Conservation (phyloP, 345 rosid species). For the Sapria himalayana region DNA sequence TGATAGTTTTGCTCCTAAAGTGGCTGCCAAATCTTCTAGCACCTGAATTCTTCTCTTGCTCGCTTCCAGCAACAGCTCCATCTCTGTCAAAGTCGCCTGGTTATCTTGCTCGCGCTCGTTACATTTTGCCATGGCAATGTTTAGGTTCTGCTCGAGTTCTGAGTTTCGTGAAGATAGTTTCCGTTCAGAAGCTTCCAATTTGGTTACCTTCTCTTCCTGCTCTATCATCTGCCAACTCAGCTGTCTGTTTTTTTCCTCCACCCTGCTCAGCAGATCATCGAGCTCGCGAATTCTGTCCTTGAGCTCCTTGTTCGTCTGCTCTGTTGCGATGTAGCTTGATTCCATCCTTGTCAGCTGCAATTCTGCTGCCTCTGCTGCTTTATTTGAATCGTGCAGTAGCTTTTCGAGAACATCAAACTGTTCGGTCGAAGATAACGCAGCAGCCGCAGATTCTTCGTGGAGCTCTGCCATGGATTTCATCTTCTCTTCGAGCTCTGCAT, state of each 20-base stretch:
- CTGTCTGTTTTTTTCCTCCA: conserved; percentile 41
- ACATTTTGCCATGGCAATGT: conserved; percentile 26
- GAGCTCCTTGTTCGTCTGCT: conserved; percentile 57
- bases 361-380: conserved; percentile 47
- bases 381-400: conserved; percentile 26
- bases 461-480: conserved; percentile 52
- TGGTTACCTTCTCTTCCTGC: conserved; percentile 26
- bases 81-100: conserved; percentile 42
- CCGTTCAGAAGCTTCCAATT: conserved; percentile 36
- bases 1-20: conserved; percentile 39
- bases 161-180: conserved; percentile 20
- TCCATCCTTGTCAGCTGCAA: conserved; percentile 48
- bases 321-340: conserved; percentile 29
- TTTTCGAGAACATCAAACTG: conserved; percentile 60
- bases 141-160: conserved; percentile 46
- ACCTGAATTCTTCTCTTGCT: conserved; percentile 75
- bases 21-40: conserved; percentile 56
- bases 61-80: conserved; percentile 77
- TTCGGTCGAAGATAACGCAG: conserved; percentile 42
- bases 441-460: conserved; percentile 36
- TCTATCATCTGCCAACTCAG: conserved; percentile 22
- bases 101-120: conserved; percentile 62
- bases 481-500: conserved; percentile 53
- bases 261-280: conserved; percentile 19
- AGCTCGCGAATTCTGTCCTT: conserved; percentile 45